Conservation (phyloP, 371 early-diverging fungal species). For the Rhizopus sp. region DNA sequence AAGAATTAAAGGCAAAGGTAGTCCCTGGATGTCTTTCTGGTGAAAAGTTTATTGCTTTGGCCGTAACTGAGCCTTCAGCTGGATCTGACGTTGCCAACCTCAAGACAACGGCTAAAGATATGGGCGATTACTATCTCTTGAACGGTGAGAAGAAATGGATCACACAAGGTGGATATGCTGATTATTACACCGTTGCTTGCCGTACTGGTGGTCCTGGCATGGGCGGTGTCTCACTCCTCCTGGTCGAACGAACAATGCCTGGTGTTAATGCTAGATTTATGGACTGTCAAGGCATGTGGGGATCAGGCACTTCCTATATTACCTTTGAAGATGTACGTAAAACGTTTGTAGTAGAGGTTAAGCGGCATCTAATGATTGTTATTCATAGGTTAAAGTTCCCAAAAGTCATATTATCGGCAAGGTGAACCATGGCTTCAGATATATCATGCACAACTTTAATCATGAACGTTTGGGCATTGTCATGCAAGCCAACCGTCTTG, state of each 20-base stretch:
- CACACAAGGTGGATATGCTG: conserved; percentile 86
- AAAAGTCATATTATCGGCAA: conserved; percentile 81
- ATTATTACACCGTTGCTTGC: conserved; percentile 69
- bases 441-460: conserved; percentile 78
- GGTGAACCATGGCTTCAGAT: conserved; percentile 87
- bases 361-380: neutral
- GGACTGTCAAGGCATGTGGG: conserved; percentile 76
- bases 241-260: conserved; percentile 80
- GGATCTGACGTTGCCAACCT: conserved; percentile 86
- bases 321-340: conserved; percentile 73
- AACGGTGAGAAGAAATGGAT: conserved; percentile 91
- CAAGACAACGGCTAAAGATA: conserved; percentile 69
- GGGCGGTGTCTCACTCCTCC: conserved; percentile 77
- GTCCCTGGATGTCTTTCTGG: conserved; percentile 73
- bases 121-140: conserved; percentile 73
- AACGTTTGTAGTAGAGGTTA: no score
- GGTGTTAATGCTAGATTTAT: conserved; percentile 83
- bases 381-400: conserved; percentile 69
- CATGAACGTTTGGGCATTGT: conserved; percentile 80
- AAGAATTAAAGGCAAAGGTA: conserved; percentile 69
- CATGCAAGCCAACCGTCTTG: conserved; percentile 84
- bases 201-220: conserved; percentile 84
- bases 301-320: conserved; percentile 75
- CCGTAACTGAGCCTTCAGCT: conserved; percentile 71
- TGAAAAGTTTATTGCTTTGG: conserved; percentile 78